Evolutionary conservation across 2,329 filamentous ascomycete genomes (phyloP), one percentile per base, ranked within the genome.

Genomic region (Mariannaea elegans): DNA sequence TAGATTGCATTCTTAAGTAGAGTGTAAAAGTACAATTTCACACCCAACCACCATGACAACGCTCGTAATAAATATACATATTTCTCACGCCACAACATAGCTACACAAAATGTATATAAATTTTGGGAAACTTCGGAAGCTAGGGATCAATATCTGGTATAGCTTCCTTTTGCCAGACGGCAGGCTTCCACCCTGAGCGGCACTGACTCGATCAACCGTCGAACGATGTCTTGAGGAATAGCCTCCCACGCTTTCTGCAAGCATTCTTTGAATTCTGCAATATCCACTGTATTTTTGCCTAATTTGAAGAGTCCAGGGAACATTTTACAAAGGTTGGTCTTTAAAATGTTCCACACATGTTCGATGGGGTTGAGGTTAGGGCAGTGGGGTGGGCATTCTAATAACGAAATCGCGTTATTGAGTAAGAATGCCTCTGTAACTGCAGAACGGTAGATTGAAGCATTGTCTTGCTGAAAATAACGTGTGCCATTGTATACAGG

Each of bases 191-290:
- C 23, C 41, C 41, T 23, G 14, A 19, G 23, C 19, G 41, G 12
- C 41, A 27, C n/a, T 7, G 41, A 45, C 23, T 45, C 21, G n/a
- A 45, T 14, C 27, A 45, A 13, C 23, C 10, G 10, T 23, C 41
- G 41, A 14, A 29, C n/a, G 24, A 24, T 21, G 41, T 45, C 41
- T 23, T 45, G 21, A 13, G 41, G 41, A 23, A 45, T 23, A 16
- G 41, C 41, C 27, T 19, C 41, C 41, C 41, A 45, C 41, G 41
- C 41, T 27, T 45, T 45, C 41, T 45, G 41, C 6, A 45, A 45
- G 23, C 41, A 45, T 45, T 45, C 41, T 42, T 44, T 44, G 41
- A 44, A 44, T 7, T 44, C 41, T 44, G 19, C 41, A 21, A 44
- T 44, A 44, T 44, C 41, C 7, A 24, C 4, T 21, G 23, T 23